phyloP scores from a whole-genome alignment of 192 early-diverging fungal genomes.

The Entomortierella lignicola region DNA sequence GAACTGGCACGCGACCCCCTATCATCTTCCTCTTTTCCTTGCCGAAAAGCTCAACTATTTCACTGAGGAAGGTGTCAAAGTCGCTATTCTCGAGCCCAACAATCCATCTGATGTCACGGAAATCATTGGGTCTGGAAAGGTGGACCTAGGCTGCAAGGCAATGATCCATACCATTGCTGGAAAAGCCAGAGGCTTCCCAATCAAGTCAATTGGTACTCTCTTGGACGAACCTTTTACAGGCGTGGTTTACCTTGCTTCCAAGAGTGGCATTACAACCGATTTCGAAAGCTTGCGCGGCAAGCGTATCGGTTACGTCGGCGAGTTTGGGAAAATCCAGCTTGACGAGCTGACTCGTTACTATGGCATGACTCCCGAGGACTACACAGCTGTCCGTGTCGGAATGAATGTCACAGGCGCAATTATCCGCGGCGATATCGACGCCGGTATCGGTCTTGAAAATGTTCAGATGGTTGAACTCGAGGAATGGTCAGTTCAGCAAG shows the following conservation, averaged over 20 bases:
- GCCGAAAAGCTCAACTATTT: slow-evolving; percentile 74
- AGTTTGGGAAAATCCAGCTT: slow-evolving; percentile 74
- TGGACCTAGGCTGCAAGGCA: slow-evolving; percentile 73
- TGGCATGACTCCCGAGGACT: slow-evolving; percentile 67
- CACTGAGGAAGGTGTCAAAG: slow-evolving; percentile 65
- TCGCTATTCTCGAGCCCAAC: slow-evolving; percentile 74
- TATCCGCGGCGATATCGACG: slow-evolving; percentile 68
- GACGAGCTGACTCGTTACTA: slow-evolving; percentile 66
- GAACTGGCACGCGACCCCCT: slow-evolving; percentile 72
- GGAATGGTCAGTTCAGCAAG: slow-evolving; percentile 65
- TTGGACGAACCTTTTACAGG: slow-evolving; percentile 76
- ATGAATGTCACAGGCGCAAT: slow-evolving; percentile 75
- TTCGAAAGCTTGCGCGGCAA: slow-evolving; percentile 66
- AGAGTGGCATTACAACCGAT: slow-evolving; percentile 65
- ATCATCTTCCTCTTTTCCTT: slow-evolving; percentile 72
- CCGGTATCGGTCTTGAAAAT: slow-evolving; percentile 74
- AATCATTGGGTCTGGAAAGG: slow-evolving; percentile 71
- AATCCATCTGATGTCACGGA: slow-evolving; percentile 75
- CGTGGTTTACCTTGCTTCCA: slow-evolving; percentile 65
- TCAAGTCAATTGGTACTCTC: slow-evolving; percentile 73
- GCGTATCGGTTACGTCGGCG: slow-evolving; percentile 72
- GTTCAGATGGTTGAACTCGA: slow-evolving; percentile 72
- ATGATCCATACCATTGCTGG: slow-evolving; percentile 81
- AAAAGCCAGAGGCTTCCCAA: slow-evolving; percentile 69
- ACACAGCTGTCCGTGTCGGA: slow-evolving; percentile 71